Evolutionary conservation across 176 grass and related monocot genomes (phyloP).

Genomic region (Aegilops umbellulata): DNA sequence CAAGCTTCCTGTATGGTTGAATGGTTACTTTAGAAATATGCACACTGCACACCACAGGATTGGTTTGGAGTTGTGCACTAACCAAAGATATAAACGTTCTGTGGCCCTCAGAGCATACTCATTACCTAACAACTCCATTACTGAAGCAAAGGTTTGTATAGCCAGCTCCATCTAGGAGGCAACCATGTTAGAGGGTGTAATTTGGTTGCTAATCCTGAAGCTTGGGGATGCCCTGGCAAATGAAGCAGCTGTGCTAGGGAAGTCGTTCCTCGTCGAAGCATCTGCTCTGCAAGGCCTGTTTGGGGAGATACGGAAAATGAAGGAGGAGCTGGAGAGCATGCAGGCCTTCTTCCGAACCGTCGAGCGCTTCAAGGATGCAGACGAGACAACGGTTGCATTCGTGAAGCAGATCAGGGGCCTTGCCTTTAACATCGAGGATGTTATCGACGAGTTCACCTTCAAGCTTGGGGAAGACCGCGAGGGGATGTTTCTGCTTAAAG

Average conservation of each 20-base stretch:
- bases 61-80: background rate
- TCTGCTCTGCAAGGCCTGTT: slow-evolving; percentile 23
- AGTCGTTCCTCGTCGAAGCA: background rate
- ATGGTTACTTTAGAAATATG: background rate
- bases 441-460: slow-evolving; percentile 35
- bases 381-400: slow-evolving; percentile 11
- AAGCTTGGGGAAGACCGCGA: slow-evolving; percentile 17
- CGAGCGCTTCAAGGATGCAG: slow-evolving; percentile 18
- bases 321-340: slow-evolving; percentile 34
- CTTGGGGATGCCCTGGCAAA: slow-evolving; percentile 1
- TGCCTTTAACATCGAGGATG: slow-evolving; percentile 33
- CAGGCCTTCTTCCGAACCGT: slow-evolving; percentile 18
- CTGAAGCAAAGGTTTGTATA: background rate
- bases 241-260: slow-evolving; percentile 1
- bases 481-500: slow-evolving; percentile 16
- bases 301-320: slow-evolving; percentile 11
- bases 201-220: slow-evolving; percentile 22
- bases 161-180: background rate
- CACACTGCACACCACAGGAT: too few species aligned
- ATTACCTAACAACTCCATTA: background rate
- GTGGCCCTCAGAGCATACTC: background rate
- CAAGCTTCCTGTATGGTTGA: background rate
- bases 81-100: background rate
- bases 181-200: slow-evolving; percentile 18
- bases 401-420: slow-evolving; percentile 24